phyloP scores from a whole-genome alignment of 1,284 basidiomycete species.

The Cutaneotrichosporon sp. region DNA sequence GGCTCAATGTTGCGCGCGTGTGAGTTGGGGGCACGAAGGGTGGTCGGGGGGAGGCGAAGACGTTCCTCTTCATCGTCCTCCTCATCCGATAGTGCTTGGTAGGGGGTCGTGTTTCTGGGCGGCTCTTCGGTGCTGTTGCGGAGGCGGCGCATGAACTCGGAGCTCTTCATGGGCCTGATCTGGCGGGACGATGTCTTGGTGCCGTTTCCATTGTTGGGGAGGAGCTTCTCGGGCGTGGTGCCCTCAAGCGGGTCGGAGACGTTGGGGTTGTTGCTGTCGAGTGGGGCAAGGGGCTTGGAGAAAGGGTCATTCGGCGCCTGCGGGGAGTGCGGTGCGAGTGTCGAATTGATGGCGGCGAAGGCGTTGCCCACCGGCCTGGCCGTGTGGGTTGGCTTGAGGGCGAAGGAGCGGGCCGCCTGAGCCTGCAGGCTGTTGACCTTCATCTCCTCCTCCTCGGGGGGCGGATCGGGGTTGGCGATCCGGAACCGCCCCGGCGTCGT shows the following conservation, averaged over 20 bases:
- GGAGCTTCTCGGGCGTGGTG: conserved; percentile 5
- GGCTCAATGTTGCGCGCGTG: background rate
- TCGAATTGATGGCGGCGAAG: background rate
- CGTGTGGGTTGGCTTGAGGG: conserved; percentile 3
- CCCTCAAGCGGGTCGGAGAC: background rate
- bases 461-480: conserved; percentile 10
- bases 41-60: conserved; percentile 2
- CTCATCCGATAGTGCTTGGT: conserved; percentile 5
- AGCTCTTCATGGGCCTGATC: conserved; percentile 13
- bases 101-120: background rate
- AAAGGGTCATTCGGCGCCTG: background rate
- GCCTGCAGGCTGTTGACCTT: background rate
- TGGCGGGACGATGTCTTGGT: background rate
- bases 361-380: background rate
- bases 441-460: conserved; percentile 1
- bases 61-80: conserved; percentile 20
- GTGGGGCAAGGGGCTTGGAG: background rate
- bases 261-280: conserved; percentile 6
- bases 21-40: background rate
- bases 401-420: background rate
- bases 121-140: conserved; percentile 2
- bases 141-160: conserved; percentile 18
- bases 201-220: background rate
- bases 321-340: background rate
- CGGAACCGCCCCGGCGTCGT: conserved; percentile 9